Base-by-base conservation (phyloP, 345 rosid genomes). In the Diplotaxis tenuifolia region DNA sequence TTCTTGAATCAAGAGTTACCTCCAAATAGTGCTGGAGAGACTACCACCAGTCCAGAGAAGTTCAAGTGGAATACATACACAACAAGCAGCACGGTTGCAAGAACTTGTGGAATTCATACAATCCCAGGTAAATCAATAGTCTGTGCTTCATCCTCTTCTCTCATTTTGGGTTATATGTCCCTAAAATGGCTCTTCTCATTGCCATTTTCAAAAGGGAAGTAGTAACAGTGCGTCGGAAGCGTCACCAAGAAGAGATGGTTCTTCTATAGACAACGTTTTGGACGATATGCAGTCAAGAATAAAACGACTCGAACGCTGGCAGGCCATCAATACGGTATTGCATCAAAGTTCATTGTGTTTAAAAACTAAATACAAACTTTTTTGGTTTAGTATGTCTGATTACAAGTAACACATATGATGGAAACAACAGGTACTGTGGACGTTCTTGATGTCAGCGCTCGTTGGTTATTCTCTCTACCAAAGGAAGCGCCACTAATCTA, bases 391-490 rank as follows among this genome's bases (percentile, higher is more conserved):
- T 50, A 59, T 50, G 62, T 55, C 49, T 34, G 62, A 74, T 16
- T 9, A 22, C 0, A 67, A 67, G 10, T 11, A 23, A 47, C 19
- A 19, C 42, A 34, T 16, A 56, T 78, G 66, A 49, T n/a, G 29
- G 20, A 25, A 29, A 55, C 88, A 96, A 52, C 88, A 96, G 99
- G 96, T 96, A 21, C 75, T 96, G 8, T 96, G 97, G 99, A 92
- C 99, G 1, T 92, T 96, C 77, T 70, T 96, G 68, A 96, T 96
- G 97, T 96, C 98, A 63, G 96, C 99, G 20, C 83, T 92, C 45
- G 89, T 92, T 76, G 99, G 98, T 45, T 92, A 92, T 81, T 87
- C 98, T 9, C 96, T 96, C 77, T 96, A 96, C 86, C 99, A 87
- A 72, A 83, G 92, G 83, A 91, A 80, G 84, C 95, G 85, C 22